Percentiles rank a stretch among this genome's conserved stretches.
Conservation (phyloP, 2,329 filamentous ascomycete genomes). For the Alternaria brassicae region DNA sequence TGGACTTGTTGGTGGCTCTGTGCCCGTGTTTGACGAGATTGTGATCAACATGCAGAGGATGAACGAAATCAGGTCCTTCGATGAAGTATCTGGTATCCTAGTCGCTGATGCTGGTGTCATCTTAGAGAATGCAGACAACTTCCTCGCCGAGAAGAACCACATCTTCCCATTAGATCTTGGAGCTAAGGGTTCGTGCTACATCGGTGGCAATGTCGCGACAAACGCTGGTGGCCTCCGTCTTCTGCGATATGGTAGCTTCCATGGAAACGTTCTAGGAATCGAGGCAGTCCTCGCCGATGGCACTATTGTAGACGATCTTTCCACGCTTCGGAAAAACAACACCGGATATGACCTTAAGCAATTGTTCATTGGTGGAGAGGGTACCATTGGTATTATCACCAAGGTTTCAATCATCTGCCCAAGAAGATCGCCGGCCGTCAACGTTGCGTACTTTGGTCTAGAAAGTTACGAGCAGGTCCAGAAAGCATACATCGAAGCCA, state of each 20-base stretch:
- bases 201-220: constrained; percentile 94
- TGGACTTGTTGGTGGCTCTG: constrained; percentile 90
- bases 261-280: constrained; percentile 89
- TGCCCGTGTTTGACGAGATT: constrained; percentile 98
- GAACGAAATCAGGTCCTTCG: constrained; percentile 90
- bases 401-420: constrained; percentile 89
- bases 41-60: constrained; percentile 89
- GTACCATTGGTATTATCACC: constrained; percentile 93
- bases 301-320: constrained; percentile 88
- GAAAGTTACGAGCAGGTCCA: constrained; percentile 91
- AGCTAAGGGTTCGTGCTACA: constrained; percentile 94
- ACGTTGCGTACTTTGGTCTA: constrained; percentile 93
- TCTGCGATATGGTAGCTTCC: constrained; percentile 90
- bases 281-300: constrained; percentile 95
- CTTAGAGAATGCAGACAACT: constrained; percentile 86
- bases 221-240: constrained; percentile 93
- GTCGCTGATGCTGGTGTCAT: constrained; percentile 92
- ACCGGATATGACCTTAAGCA: constrained; percentile 98
- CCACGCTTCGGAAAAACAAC: constrained; percentile 94
- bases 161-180: constrained; percentile 98
- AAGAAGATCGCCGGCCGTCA: constrained; percentile 83
- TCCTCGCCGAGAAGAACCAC: constrained; percentile 80
- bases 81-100: constrained; percentile 88
- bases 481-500: constrained; percentile 84
- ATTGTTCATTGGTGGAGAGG: constrained; percentile 93